phyloP scores from a whole-genome alignment of 2,329 filamentous ascomycete species.

The Penicillium sp. region DNA sequence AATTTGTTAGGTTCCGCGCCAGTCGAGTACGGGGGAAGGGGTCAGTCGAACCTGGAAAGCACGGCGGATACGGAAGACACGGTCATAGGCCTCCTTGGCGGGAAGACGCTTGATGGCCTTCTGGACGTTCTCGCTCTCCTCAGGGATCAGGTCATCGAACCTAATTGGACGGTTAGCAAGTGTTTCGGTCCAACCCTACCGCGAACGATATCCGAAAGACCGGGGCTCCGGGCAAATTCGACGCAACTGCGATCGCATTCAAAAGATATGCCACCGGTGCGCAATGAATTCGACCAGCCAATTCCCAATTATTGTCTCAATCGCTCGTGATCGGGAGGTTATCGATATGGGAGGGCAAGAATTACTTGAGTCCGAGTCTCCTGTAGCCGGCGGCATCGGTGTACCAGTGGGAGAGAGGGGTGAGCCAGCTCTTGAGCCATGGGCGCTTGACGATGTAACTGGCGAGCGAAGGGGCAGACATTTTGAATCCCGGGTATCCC shows the following conservation, averaged over 20 bases:
- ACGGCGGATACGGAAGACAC: slow-evolving; percentile 93
- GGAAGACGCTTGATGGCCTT: slow-evolving; percentile 86
- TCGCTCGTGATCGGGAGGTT: slow-evolving; percentile 11
- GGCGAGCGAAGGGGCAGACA: slow-evolving; percentile 70
- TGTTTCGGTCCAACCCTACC: slow-evolving; percentile 1
- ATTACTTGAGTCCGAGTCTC: slow-evolving; percentile 84
- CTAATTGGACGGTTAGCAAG: slow-evolving; percentile 49
- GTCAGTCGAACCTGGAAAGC: slow-evolving; percentile 71
- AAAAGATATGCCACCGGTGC: background rate
- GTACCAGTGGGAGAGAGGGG: slow-evolving; percentile 86
- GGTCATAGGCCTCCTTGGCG: slow-evolving; percentile 89
- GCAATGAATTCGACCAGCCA: background rate
- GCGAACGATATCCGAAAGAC: slow-evolving; percentile 14
- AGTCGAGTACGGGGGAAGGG: slow-evolving; percentile 7
- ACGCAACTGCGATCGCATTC: slow-evolving; percentile 6
- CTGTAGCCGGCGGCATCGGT: slow-evolving; percentile 85
- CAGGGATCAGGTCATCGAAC: slow-evolving; percentile 89
- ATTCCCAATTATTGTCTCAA: slow-evolving; percentile 4
- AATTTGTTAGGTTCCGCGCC: slow-evolving; percentile 19
- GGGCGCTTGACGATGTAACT: slow-evolving; percentile 78
- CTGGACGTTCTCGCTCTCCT: slow-evolving; percentile 85
- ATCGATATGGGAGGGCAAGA: slow-evolving; percentile 17
- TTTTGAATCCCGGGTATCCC: slow-evolving; percentile 44
- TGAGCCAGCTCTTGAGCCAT: slow-evolving; percentile 76
- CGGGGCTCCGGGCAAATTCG: slow-evolving; percentile 12